Conservation (phyloP, 176 grass and related monocot genomes). For the Stipa capillata region DNA sequence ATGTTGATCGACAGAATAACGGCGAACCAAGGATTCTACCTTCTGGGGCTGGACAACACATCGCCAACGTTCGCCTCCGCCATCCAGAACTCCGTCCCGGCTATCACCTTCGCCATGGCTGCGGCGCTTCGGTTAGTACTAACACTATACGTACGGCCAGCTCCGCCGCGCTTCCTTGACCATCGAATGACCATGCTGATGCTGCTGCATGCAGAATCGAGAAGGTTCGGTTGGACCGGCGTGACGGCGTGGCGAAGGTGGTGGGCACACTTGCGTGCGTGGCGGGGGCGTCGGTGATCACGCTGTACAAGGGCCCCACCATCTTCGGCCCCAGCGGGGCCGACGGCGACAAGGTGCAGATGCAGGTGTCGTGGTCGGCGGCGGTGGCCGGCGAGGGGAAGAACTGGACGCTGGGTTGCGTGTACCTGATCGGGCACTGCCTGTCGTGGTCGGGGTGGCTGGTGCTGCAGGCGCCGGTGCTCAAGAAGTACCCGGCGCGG, state of each 20-base stretch:
- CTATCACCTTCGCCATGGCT: conserved; percentile 98
- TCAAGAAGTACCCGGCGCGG: conserved; percentile 92
- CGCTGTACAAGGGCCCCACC: conserved; percentile 80
- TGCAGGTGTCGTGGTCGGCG: not conserved
- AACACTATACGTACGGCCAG: no score
- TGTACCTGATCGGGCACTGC: conserved; percentile 95
- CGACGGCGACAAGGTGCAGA: not conserved
- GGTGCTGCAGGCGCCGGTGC: conserved; percentile 89
- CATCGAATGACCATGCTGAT: no score
- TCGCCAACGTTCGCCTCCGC: conserved; percentile 94
- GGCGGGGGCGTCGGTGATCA: conserved; percentile 83
- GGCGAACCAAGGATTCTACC: conserved; percentile 95
- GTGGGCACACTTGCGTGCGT: conserved; percentile 74
- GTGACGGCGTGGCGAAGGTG: conserved; percentile 80
- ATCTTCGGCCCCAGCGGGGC: conserved; percentile 45
- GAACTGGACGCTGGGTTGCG: conserved; percentile 90
- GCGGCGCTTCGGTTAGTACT: conserved; percentile 44
- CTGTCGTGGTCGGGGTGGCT: conserved; percentile 98
- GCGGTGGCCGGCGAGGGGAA: conserved; percentile 30
- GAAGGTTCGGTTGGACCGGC: conserved; percentile 66
- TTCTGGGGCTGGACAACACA: conserved; percentile 84
- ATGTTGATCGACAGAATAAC: conserved; percentile 50
- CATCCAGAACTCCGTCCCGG: conserved; percentile 96
- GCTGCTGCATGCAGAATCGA: conserved; percentile 49
- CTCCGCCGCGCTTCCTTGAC: no score